phyloP scores from a whole-genome alignment of 352 stramenopile genomes.

The Phytophthora foliorum region DNA sequence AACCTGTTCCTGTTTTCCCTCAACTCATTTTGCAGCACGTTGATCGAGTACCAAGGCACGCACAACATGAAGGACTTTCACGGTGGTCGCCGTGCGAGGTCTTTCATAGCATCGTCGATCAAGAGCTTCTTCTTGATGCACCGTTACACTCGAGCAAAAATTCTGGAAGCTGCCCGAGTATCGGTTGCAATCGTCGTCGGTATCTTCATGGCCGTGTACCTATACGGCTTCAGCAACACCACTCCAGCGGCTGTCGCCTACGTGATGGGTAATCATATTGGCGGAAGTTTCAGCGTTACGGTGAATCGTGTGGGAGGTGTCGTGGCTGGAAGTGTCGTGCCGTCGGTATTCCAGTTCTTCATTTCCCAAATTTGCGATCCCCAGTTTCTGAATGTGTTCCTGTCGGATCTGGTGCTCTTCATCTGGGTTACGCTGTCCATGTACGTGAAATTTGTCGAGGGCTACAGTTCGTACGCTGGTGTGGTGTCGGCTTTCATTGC shows the following conservation, averaged over 20 bases:
- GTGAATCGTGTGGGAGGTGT: slow-evolving; percentile 88
- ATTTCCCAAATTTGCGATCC: slow-evolving; percentile 75
- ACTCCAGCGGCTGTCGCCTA: slow-evolving; percentile 71
- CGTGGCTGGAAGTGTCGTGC: slow-evolving; percentile 84
- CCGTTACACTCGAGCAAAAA: slow-evolving; percentile 50
- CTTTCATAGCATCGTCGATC: slow-evolving; percentile 64
- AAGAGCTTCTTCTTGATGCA: slow-evolving; percentile 56
- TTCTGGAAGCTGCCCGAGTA: slow-evolving; percentile 65
- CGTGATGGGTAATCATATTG: slow-evolving; percentile 85
- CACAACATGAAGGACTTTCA: slow-evolving; percentile 75
- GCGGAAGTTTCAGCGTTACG: slow-evolving; percentile 81
- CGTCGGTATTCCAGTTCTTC: slow-evolving; percentile 89
- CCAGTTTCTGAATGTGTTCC: slow-evolving; percentile 46
- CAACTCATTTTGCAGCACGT: slow-evolving; percentile 83
- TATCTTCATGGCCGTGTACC: slow-evolving; percentile 75
- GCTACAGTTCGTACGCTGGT: slow-evolving; percentile 77
- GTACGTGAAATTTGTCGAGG: slow-evolving; percentile 76
- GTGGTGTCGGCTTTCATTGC: slow-evolving; percentile 82
- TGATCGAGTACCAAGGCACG: slow-evolving; percentile 73
- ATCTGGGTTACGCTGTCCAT: slow-evolving; percentile 81
- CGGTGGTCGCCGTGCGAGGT: slow-evolving; percentile 47
- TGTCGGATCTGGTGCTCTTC: slow-evolving; percentile 71
- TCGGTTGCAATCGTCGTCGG: slow-evolving; percentile 69
- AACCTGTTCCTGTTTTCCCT: slow-evolving; percentile 89
- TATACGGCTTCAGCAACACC: slow-evolving; percentile 79